Percentiles rank a stretch among this genome's conserved stretches.
Evolutionary conservation across 331 rosid species (phyloP).

Genomic region (Malus hybrid): DNA sequence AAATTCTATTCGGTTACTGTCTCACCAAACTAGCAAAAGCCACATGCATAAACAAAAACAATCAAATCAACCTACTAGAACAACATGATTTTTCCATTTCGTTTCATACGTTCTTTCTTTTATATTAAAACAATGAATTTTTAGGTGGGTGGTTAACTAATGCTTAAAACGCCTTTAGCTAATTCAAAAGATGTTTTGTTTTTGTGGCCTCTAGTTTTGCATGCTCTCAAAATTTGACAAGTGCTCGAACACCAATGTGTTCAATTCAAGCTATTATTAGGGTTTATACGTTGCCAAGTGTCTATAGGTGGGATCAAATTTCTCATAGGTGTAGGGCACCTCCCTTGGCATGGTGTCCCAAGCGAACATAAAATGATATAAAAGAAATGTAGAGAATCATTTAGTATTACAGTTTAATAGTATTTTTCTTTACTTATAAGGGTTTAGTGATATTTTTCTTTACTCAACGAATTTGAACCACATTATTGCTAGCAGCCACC

Average conservation of each 20-base stretch:
- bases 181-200: not conserved
- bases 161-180: constrained; percentile 4
- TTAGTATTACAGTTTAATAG: too few relatives aligned
- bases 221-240: not conserved
- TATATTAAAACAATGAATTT: not conserved
- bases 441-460: too few relatives aligned
- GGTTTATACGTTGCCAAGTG: not conserved
- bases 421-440: too few relatives aligned
- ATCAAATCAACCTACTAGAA: not conserved
- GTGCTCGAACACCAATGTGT: not conserved
- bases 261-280: not conserved
- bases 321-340: not conserved
- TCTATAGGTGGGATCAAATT: not conserved
- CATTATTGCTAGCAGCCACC: too few relatives aligned
- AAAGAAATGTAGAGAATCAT: too few relatives aligned
- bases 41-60: not conserved
- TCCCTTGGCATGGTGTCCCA: not conserved
- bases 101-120: not conserved
- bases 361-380: too few relatives aligned
- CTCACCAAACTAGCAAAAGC: not conserved
- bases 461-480: too few relatives aligned
- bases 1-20: not conserved
- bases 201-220: not conserved
- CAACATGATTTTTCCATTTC: not conserved
- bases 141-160: constrained; percentile 14